These are phyloP conservation scores for Phytopythium ostracodes DNA, from an alignment of 352 stramenopile genomes.

Conservation along the genomic window DNA sequence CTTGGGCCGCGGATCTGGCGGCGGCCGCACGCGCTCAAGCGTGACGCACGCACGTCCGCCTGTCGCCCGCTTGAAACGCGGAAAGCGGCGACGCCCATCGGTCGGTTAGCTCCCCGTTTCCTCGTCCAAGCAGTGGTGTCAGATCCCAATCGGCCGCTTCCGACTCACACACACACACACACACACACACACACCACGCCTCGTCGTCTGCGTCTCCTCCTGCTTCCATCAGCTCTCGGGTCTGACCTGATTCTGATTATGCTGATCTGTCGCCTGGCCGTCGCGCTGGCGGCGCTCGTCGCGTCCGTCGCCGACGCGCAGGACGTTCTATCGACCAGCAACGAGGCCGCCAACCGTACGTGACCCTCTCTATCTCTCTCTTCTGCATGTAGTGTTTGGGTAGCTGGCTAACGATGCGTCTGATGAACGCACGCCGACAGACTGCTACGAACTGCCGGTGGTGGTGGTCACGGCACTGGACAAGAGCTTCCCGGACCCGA, in stretches of 20 bases:
- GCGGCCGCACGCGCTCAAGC: not conserved
- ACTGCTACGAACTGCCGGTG: conserved; percentile 70
- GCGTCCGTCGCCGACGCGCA: not conserved
- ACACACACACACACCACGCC: too few species aligned
- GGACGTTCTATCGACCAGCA: not conserved
- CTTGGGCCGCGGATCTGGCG: not conserved
- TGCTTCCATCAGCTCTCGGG: too few species aligned
- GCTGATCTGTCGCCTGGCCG: not conserved
- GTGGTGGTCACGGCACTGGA: conserved; percentile 56
- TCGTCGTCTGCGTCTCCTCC: not conserved
- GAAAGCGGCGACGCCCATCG: not conserved
- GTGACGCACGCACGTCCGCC: too few species aligned
- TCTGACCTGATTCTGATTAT: not conserved
- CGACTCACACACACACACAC: too few species aligned
- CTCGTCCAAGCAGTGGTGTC: not conserved
- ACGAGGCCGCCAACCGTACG: not conserved
- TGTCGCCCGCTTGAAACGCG: too few species aligned
- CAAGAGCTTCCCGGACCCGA: conserved; percentile 54
- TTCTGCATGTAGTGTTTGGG: too few species aligned
- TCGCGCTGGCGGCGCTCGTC: not conserved
- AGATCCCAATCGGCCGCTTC: conserved; percentile 4
- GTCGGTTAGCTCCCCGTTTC: not conserved
- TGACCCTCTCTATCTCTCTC: too few species aligned
- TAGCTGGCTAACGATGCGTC: not conserved
- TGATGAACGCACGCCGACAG: conserved; percentile 1